phyloP scores from a whole-genome alignment of 1,284 basidiomycete genomes.

The Ganoderma sinense region DNA sequence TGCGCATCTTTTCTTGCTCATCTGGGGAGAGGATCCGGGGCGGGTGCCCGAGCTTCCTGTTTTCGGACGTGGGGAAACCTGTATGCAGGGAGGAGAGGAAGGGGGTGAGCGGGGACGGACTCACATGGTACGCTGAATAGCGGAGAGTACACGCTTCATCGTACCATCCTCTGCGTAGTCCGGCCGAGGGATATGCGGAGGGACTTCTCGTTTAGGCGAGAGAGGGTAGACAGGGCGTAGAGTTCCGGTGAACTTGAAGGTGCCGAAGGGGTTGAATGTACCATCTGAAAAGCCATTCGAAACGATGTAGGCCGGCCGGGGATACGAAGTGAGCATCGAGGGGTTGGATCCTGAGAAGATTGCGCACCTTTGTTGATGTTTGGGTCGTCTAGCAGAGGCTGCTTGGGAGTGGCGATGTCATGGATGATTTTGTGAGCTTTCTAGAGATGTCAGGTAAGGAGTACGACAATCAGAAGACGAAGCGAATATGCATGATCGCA shows the following conservation, averaged over 20 bases:
- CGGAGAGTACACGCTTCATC: constrained; percentile 39
- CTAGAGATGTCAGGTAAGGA: constrained; percentile 45
- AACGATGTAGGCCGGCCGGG: neutral
- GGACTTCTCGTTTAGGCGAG: constrained; percentile 72
- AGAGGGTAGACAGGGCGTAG: constrained; percentile 81
- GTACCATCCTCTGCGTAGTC: constrained; percentile 82
- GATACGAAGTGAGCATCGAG: neutral
- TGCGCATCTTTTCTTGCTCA: constrained; percentile 84
- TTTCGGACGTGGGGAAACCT: constrained; percentile 74
- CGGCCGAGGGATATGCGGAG: constrained; percentile 78
- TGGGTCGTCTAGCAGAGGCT: constrained; percentile 40
- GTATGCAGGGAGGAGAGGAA: constrained; percentile 25
- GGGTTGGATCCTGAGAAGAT: neutral
- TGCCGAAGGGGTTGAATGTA: constrained; percentile 79
- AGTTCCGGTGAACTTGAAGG: constrained; percentile 73
- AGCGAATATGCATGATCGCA: neutral
- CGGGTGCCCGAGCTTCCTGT: constrained; percentile 62
- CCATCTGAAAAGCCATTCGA: constrained; percentile 53
- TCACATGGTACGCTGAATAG: constrained; percentile 38
- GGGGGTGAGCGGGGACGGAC: constrained; percentile 32
- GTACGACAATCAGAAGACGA: constrained; percentile 16
- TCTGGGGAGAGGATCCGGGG: constrained; percentile 69
- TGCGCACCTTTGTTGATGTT: constrained; percentile 42
- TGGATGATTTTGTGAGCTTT: constrained; percentile 84
- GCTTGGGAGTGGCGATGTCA: constrained; percentile 60